A percentile compares a stretch with the other conserved stretches of the same genome.
Conservation (phyloP, 2,329 filamentous ascomycete species). For the Neonectria sp. region DNA sequence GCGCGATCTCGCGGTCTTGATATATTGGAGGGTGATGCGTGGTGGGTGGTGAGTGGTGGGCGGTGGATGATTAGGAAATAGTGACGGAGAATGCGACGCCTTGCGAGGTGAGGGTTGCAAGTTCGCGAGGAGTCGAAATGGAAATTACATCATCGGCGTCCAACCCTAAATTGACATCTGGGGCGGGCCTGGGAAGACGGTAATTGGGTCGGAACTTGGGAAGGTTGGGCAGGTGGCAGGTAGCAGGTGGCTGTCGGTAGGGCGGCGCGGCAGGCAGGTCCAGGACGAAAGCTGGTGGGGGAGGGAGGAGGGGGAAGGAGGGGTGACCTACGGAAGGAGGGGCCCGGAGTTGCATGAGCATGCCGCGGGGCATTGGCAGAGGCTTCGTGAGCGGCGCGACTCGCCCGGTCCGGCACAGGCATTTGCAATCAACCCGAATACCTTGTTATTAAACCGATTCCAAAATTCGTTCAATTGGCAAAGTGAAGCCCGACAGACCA, state of each 20-base stretch:
- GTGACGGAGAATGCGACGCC: constrained; percentile 2
- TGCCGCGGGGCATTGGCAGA: constrained; percentile 36
- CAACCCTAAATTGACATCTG: constrained; percentile 15
- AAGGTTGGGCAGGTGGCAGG: constrained; percentile 6
- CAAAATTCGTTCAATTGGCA: not conserved
- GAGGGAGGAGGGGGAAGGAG: constrained; percentile 23
- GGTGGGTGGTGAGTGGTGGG: not conserved
- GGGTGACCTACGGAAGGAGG: constrained; percentile 66
- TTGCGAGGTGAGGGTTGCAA: constrained; percentile 11
- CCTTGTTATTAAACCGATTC: not conserved
- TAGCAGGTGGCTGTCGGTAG: not conserved
- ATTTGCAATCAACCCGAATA: constrained; percentile 30
- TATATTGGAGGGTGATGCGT: not conserved
- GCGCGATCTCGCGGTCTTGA: constrained; percentile 4
- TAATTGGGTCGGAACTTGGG: constrained; percentile 1
- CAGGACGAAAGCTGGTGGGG: not conserved
- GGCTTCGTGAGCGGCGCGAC: constrained; percentile 38
- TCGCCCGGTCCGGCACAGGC: constrained; percentile 39
- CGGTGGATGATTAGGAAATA: not conserved
- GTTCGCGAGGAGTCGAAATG: constrained; percentile 37
- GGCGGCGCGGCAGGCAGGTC: not conserved
- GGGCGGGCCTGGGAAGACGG: constrained; percentile 22
- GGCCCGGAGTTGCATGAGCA: constrained; percentile 59
- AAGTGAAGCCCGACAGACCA: not conserved
- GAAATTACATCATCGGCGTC: constrained; percentile 45